phyloP scores from a whole-genome alignment of 2,329 filamentous ascomycete genomes.

The Penicillium sp. region DNA sequence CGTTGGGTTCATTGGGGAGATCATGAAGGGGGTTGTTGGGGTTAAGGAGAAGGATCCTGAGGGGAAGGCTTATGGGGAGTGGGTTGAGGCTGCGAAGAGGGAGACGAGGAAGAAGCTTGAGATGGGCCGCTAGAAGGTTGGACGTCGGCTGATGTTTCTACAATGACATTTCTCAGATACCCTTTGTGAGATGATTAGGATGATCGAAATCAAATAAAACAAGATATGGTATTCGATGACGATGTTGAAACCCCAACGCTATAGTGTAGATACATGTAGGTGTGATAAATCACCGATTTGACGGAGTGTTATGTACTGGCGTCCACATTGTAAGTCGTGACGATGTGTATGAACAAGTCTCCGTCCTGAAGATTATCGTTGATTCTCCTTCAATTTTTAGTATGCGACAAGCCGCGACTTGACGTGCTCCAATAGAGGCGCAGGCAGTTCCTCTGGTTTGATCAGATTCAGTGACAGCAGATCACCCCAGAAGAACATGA shows the following conservation, averaged over 20 bases:
- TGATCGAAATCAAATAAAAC: conserved; percentile 2
- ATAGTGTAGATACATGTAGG: conserved; percentile 6
- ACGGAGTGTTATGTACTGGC: conserved; percentile 14
- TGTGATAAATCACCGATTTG: conserved; percentile 7
- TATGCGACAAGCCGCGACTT: conserved; percentile 58
- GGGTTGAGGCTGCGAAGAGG: conserved; percentile 61
- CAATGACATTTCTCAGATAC: conserved; percentile 13
- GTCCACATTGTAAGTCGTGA: conserved; percentile 12
- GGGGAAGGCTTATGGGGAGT: conserved; percentile 58
- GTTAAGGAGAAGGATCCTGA: conserved; percentile 57
- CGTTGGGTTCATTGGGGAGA: conserved; percentile 84
- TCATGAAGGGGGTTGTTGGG: conserved; percentile 75
- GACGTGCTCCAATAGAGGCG: conserved; percentile 53
- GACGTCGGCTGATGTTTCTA: background rate
- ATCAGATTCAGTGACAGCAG: conserved; percentile 68
- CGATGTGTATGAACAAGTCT: conserved; percentile 3
- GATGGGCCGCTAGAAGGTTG: conserved; percentile 18
- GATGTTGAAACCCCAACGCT: conserved; percentile 9
- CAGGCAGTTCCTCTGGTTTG: conserved; percentile 65
- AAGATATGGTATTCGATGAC: conserved; percentile 8
- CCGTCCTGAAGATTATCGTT: background rate
- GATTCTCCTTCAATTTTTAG: conserved; percentile 29
- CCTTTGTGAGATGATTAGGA: conserved; percentile 8
- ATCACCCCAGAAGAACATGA: conserved; percentile 92
- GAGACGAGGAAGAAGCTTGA: conserved; percentile 37